Percentiles rank a stretch among this genome's conserved stretches.
Conservation (phyloP, 73 alveolate genomes). For the Stentor coeruleus region DNA sequence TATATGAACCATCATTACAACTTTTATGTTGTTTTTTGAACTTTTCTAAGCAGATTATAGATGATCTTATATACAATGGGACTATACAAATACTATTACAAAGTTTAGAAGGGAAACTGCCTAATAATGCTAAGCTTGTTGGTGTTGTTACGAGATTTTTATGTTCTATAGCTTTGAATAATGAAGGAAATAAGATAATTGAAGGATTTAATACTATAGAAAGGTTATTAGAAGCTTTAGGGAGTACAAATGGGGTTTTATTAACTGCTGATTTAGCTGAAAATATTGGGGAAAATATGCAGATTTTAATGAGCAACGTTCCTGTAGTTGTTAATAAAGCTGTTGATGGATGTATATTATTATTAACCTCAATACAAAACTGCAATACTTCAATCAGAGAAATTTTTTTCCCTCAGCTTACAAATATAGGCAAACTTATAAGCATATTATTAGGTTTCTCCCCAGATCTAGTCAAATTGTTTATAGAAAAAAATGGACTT, state of each 20-base stretch:
- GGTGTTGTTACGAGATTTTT: constrained; percentile 7
- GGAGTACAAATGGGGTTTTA: neutral
- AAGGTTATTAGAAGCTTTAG: constrained; percentile 1
- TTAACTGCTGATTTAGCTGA: neutral
- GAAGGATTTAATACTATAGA: neutral
- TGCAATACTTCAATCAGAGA: neutral
- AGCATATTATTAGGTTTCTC: neutral
- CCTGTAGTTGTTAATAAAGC: neutral
- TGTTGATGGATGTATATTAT: neutral
- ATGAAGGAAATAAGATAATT: neutral
- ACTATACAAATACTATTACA: neutral
- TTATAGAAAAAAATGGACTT: neutral
- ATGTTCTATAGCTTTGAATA: neutral
- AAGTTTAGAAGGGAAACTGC: neutral
- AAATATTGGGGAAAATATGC: constrained; percentile 18
- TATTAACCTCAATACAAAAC: neutral
- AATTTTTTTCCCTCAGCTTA: neutral
- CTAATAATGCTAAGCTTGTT: neutral
- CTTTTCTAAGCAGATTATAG: neutral
- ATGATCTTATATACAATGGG: neutral
- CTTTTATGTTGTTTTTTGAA: neutral
- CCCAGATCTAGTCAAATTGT: neutral
- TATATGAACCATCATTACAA: constrained; percentile 13
- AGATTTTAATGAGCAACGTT: neutral
- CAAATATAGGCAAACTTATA: neutral